Evolutionary conservation across 2,329 filamentous ascomycete genomes (phyloP), one percentile per base, ranked within the genome.

Genomic region (Trichoderma atrobrunneum): DNA sequence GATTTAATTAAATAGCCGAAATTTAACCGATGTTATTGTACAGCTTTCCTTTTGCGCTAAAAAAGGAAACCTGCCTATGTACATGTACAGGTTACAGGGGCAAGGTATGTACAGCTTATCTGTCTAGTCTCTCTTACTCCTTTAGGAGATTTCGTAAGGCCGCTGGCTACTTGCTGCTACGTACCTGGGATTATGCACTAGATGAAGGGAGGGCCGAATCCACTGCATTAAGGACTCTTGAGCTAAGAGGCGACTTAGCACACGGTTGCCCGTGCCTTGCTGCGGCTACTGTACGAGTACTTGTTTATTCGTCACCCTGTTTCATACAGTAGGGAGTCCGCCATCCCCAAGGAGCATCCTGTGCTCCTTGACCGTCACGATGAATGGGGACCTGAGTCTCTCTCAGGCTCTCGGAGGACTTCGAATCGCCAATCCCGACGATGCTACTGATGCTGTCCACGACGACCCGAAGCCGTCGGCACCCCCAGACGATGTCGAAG

Each of bases 381-480:
- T 98, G 94, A 93, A 94, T 85, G 93, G 93, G 83, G 94, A 97
- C 85, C 85, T 97, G 81, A 97, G 93, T 83, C 90, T 98, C 76
- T 96, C 94, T 80, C 93, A 95, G 85, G 93, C 94, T 79, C 88
- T 98, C 79, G 96, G 96, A 79, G 95, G 95, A 78, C 87, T 99
- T 82, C 93, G 95, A 81, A 98, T 99, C 82, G 95, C 96, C 78
- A 99, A 98, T 82, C 95, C 95, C 70, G 95, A 98, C 84, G 90
- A 96, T 84, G 87, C 89, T 75, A 81, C 79, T 79, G 81, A 83
- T 68, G 74, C 79, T 74, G 79, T 77, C 67, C 66, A 76, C 60
- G 77, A 79, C 57, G 63, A 76, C 30, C 75, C 75, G 30, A 64
- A 71, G 56, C 72, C 73, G 36, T 21, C 75, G 56, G 34, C 66